A percentile compares a stretch with the other conserved stretches of the same genome.
phyloP scores from a whole-genome alignment of 78 protist species.

The Chrysochromulina tobinii region DNA sequence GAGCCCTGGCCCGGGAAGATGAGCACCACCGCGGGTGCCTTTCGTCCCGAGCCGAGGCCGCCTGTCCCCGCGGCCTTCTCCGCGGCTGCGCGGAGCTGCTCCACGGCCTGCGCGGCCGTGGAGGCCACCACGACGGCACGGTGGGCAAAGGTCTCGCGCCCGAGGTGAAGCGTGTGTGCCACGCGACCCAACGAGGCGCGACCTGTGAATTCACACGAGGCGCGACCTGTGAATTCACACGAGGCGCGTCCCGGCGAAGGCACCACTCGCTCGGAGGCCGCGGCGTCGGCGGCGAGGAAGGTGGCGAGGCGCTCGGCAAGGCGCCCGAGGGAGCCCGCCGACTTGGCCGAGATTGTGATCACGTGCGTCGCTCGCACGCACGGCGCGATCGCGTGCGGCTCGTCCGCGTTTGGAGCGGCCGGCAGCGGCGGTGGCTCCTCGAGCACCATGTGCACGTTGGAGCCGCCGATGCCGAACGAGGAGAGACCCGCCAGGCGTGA shows the following conservation, averaged over 20 bases:
- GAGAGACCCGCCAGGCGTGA: slow-evolving; percentile 32
- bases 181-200: neutral
- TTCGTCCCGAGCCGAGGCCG: neutral
- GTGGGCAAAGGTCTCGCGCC: neutral
- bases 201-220: too few species aligned
- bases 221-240: too few species aligned
- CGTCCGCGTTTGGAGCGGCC: too few species aligned
- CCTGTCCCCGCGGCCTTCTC: neutral
- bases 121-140: neutral
- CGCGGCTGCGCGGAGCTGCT: neutral
- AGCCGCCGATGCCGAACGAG: slow-evolving; percentile 51
- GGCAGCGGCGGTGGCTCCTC: slow-evolving; percentile 14
- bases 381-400: neutral
- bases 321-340: too few species aligned
- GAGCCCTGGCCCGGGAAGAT: slow-evolving; percentile 51
- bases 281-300: neutral
- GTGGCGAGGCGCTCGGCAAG: neutral
- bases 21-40: neutral
- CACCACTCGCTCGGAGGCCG: neutral
- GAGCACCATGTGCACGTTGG: slow-evolving; percentile 36
- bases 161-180: slow-evolving; percentile 15
- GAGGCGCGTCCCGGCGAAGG: too few species aligned
- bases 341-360: neutral
- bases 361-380: neutral
- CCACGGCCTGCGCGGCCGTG: neutral